Evolutionary conservation across 169 alveolate species (phyloP).

Genomic region (Plasmodium coatneyi): DNA sequence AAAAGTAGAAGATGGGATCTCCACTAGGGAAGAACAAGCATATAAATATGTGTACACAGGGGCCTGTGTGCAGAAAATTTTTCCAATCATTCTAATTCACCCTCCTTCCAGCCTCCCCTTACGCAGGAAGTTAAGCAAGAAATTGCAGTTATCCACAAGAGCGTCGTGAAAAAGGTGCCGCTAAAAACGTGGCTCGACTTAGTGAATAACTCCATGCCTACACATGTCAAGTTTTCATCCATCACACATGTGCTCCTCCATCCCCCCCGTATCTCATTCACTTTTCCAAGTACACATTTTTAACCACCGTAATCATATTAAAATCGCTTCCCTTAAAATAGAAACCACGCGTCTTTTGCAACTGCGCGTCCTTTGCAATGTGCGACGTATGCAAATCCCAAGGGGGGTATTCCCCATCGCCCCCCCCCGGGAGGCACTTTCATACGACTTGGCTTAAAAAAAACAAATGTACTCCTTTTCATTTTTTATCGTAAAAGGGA

Average conservation of each 20-base stretch:
- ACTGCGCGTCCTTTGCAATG: neutral
- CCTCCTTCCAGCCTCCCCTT: too few species aligned
- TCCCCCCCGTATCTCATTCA: neutral
- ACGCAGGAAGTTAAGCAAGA: neutral
- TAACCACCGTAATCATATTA: neutral
- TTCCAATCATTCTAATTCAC: neutral
- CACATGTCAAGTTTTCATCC: neutral
- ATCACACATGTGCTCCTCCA: neutral
- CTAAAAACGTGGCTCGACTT: constrained; percentile 16
- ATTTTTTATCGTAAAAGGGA: neutral
- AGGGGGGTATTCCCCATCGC: neutral
- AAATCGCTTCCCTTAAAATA: neutral
- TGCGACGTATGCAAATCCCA: neutral
- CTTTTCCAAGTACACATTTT: neutral
- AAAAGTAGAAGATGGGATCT: neutral
- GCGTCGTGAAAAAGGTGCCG: neutral
- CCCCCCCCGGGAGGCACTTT: neutral
- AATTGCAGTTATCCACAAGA: constrained; percentile 11
- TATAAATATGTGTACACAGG: neutral
- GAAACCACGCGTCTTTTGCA: neutral
- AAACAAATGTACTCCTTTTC: neutral
- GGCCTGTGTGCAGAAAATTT: neutral
- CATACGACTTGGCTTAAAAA: neutral
- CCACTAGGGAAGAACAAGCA: neutral
- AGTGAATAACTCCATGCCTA: too few species aligned